These are phyloP conservation scores for Gloeopeniophorella convolvens DNA, from an alignment of 768 basidiomycete species.

Conservation along the genomic window DNA sequence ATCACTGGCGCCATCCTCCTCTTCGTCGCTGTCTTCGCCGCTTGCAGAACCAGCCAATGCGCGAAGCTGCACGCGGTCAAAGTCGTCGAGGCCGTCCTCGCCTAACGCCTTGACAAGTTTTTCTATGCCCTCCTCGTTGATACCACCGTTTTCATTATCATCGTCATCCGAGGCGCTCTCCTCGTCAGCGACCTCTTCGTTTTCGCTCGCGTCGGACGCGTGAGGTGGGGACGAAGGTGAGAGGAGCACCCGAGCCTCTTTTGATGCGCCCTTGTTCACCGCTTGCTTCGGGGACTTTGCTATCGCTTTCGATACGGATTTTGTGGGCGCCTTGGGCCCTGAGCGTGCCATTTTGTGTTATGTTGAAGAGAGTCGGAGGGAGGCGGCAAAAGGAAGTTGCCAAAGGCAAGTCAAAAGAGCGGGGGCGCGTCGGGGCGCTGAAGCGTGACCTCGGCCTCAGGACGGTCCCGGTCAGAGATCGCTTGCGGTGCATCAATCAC, in stretches of 20 bases:
- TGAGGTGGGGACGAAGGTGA: neutral
- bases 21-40: constrained; percentile 15
- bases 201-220: neutral
- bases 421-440: too few species aligned
- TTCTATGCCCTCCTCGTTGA: constrained; percentile 54
- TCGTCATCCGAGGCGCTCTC: constrained; percentile 8
- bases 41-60: constrained; percentile 31
- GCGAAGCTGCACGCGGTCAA: constrained; percentile 50
- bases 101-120: constrained; percentile 51
- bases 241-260: neutral
- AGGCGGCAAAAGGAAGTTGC: too few species aligned
- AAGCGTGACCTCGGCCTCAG: too few species aligned
- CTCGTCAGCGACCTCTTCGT: constrained; percentile 13
- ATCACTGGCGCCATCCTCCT: constrained; percentile 32
- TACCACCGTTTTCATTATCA: constrained; percentile 33
- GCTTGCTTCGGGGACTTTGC: too few species aligned
- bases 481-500: too few species aligned
- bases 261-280: neutral
- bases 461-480: too few species aligned
- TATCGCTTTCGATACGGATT: too few species aligned
- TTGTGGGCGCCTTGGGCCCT: too few species aligned
- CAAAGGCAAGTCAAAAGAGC: too few species aligned
- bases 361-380: too few species aligned
- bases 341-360: too few species aligned
- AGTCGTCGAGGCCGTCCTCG: constrained; percentile 61